Percentiles rank a stretch among this genome's conserved stretches.
phyloP scores from a whole-genome alignment of 177 flowering plant genomes.

The Vitis hybrid region DNA sequence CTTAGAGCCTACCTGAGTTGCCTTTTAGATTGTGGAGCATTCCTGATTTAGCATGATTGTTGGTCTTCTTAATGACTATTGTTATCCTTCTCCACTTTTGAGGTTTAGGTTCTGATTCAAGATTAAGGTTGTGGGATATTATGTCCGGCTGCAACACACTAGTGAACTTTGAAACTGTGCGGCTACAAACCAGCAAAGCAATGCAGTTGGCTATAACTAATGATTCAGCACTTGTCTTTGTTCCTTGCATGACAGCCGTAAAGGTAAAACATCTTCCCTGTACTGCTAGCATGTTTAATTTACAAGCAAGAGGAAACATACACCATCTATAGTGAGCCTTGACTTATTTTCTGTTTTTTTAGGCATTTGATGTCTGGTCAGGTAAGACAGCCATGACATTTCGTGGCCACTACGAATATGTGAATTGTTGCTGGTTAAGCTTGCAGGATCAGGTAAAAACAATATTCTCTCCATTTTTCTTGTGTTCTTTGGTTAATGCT shows the following conservation, averaged over 20 bases:
- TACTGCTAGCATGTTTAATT: background rate
- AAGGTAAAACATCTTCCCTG: slow-evolving; percentile 46
- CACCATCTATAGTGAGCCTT: background rate
- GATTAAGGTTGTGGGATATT: slow-evolving; percentile 87
- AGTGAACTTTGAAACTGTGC: slow-evolving; percentile 76
- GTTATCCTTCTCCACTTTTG: slow-evolving; percentile 11
- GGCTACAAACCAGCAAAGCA: slow-evolving; percentile 69
- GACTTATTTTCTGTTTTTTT: slow-evolving; percentile 6
- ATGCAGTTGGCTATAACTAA: slow-evolving; percentile 68
- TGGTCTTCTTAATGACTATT: background rate
- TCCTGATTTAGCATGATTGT: background rate
- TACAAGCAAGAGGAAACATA: background rate
- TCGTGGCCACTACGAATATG: slow-evolving; percentile 86
- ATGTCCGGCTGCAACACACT: slow-evolving; percentile 91
- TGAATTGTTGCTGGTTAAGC: slow-evolving; percentile 88
- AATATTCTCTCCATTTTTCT: background rate
- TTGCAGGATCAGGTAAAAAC: slow-evolving; percentile 75
- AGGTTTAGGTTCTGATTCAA: slow-evolving; percentile 89
- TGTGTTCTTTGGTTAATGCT: background rate
- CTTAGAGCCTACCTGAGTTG: too few species aligned
- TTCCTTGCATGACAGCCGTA: slow-evolving; percentile 85
- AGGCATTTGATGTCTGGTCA: slow-evolving; percentile 94
- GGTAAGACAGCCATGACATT: slow-evolving; percentile 65
- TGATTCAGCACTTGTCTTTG: slow-evolving; percentile 75
- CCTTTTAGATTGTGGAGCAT: background rate